Base-by-base conservation (phyloP, 495 filamentous ascomycete genomes). In the Oidiodendron maius region DNA sequence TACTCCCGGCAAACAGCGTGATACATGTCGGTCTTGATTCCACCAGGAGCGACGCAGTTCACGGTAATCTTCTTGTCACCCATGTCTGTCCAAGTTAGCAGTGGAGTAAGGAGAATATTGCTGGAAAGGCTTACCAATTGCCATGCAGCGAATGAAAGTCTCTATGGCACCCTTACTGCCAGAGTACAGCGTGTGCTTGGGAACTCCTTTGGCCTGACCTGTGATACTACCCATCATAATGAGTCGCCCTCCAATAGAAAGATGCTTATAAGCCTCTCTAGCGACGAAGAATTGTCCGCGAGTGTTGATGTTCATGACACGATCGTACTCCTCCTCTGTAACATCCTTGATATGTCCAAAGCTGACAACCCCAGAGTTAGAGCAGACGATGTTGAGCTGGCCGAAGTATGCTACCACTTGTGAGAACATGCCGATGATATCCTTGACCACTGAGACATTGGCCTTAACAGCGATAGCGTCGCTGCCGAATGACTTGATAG, bases 241-340 rank as follows among this genome's bases (percentile, higher is more conserved):
- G 22, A 90, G 64, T 12, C 87, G 72, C 24, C 87, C 87, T 44
- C 81, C 77, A 4, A 71, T 63, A 63, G 80, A 70, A 38, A 87
- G 71, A 62, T 88, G 62, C 64, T 83, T 80, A 78, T 40, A 81
- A 43, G 83, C 86, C 23, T 85, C 74, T 67, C 85, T 84, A 26
- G 82, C 86, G 48, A 91, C 87, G 68, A 90, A 88, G 73, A 89
- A 90, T 66, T 91, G 87, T 0, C 79, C 87, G 4, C 83, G 73
- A 4, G 81, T 80, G 66, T 91, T 91, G 47, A 89, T 67, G 61
- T 76, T 74, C 62, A 91, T 87, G 44, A 91, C 81, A 35, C 75
- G 71, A 64, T 91, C 84, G 69, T 20, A 40, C 16, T 40, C 38
- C 16, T 40, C 38, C 16, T 18, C 10, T 5, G 38, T 40, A 20